Base-by-base conservation (phyloP, 1,139 yeast species). In the Sugiyamaella xylanicola region DNA sequence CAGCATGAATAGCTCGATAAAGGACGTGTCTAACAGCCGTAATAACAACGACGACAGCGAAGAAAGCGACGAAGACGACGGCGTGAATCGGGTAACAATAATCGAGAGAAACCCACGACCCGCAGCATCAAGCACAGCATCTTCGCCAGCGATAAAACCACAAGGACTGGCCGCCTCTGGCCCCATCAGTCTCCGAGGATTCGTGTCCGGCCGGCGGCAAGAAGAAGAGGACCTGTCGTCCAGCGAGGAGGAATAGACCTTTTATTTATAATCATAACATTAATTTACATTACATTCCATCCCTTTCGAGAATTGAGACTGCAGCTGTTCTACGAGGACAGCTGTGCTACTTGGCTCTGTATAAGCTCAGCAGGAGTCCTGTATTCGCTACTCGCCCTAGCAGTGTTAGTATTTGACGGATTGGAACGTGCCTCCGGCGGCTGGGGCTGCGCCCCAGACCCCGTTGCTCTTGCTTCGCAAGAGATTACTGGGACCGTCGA, bases 151-250 rank as follows among this genome's bases (percentile, higher is more conserved):
- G 13, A 29, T 44, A 15, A 20, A 36, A 15, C 20, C n/a, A 36
- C 13, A 32, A 15, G 48, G 46, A 7, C 15, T 47, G 8, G 25
- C 43, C 2, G 20, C 52, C 16, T 22, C 54, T 2, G 65, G 64
- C 1, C 67, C 67, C 5, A 61, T 63, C 7, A 60, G 64, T 48
- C 48, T 63, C 21, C 56, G 67, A 15, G 66, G 67, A 0, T 62
- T 57, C 37, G 62, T 58, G 1, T 48, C 62, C 3, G 61, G 61
- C 3, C 42, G 56, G 7, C 48, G 63, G 19, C 55, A 51, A 1
- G 66, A 62, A n/a, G 68, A 65, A 35, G 68, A 65, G 16, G 68
- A 64, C 25, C 45, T 64, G 20, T 63, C 67, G 15, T 61, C 64
- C 51, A 63, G 66, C 43, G 67, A 65, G 37, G 68, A 65, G 48